These are phyloP conservation scores for Coniochaeta hoffmannii DNA, from an alignment of 2,329 filamentous ascomycete species.

Conservation along the genomic window DNA sequence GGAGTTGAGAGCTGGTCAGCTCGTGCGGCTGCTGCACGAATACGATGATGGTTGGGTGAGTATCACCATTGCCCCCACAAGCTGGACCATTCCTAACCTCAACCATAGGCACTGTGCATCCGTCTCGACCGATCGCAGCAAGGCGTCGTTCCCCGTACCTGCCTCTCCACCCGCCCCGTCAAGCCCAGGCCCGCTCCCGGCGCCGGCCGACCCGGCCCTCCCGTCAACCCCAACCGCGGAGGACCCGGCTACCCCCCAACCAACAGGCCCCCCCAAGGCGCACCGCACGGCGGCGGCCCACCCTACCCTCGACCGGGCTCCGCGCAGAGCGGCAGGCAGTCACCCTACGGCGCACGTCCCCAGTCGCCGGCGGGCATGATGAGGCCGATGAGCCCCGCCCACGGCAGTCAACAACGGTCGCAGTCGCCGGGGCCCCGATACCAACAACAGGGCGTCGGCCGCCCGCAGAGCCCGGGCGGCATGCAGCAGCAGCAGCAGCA, in stretches of 20 bases:
- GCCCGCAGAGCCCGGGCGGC: conserved; percentile 34
- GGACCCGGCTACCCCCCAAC: conserved; percentile 24
- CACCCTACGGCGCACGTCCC: conserved; percentile 28
- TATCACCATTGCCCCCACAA: conserved; percentile 12
- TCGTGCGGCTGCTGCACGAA: conserved; percentile 86
- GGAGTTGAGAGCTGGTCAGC: conserved; percentile 68
- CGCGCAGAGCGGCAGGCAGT: conserved; percentile 30
- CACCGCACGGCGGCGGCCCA: conserved; percentile 17
- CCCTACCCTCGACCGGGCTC: conserved; percentile 25
- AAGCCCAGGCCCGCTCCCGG: conserved; percentile 64
- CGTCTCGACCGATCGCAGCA: conserved; percentile 85
- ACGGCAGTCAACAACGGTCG: conserved; percentile 28
- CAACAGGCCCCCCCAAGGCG: conserved; percentile 23
- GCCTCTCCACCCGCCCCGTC: conserved; percentile 83
- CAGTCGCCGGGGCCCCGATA: conserved; percentile 38
- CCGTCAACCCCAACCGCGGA: conserved; percentile 38
- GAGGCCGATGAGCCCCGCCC: conserved; percentile 23
- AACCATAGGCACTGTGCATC: conserved; percentile 76
- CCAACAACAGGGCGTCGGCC: conserved; percentile 15
- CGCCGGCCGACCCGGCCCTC: conserved; percentile 38
- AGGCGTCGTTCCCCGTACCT: conserved; percentile 89
- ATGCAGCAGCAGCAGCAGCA: no score
- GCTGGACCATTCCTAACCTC: neutral
- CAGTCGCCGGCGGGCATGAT: conserved; percentile 27
- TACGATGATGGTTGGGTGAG: conserved; percentile 98